Base-by-base conservation (phyloP, 805 yeast genomes). In the Wickerhamomyces xylosicus region DNA sequence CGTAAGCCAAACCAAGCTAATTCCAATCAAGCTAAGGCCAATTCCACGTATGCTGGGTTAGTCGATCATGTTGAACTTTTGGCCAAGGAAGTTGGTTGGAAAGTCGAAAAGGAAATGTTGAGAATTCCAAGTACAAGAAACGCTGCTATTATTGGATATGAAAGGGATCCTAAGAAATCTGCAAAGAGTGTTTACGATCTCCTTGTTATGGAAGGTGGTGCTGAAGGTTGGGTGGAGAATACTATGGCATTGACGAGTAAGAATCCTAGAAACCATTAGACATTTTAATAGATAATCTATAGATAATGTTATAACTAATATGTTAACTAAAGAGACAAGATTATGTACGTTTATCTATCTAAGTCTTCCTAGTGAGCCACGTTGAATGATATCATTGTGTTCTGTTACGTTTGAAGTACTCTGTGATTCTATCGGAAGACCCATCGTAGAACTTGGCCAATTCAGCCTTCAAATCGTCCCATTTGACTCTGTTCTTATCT, bases 121-220 rank as follows among this genome's bases (percentile, higher is more conserved):
- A 69, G 97, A 41, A 90, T 90, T 19, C 97, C 97, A 25, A 85
- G 95, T 41, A 90, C 97, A 0, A 66, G 97, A 57, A 90, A 90
- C 53, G 86, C 94, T 1, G 97, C 97, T 0, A 63, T 90, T 14
- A 77, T 90, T 36, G 95, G 95, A 0, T 67, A 72, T 38, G 59
- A 66, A 29, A 70, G 64, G 35, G 57, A 56, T 3, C 41, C 50
- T 10, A 64, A 43, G 9, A 29, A 42, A 2, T 34, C 39, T 35
- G 41, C 59, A 3, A 56, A 52, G 59, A 48, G 64, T 59, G 42
- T 81, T 1, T 69, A 72, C 47, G 85, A 83, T 37, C 67, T 85
- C 1, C 53, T 90, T 16, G 70, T 74, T 5, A 64, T 73, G 49
- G 94, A 85, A 54, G 95, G 96, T 10, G 96, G 95, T 13, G 89